Conservation (phyloP, 1,139 yeast species). For the Debaryomyces fabryi region DNA sequence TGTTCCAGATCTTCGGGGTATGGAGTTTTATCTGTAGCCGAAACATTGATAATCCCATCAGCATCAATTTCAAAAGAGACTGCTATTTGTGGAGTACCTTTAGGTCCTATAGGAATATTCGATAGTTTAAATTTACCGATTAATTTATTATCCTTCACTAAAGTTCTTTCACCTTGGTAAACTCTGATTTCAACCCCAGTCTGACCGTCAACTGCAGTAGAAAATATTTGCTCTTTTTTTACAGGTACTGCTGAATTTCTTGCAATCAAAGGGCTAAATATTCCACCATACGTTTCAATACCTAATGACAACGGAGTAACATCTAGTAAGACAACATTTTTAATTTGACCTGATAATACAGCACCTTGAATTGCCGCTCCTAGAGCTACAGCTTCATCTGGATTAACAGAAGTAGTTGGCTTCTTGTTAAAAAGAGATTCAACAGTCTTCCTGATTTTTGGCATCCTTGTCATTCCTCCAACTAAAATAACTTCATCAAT, state of each 20-base stretch:
- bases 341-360: constrained; percentile 67
- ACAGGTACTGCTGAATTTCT: constrained; percentile 79
- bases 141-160: constrained; percentile 70
- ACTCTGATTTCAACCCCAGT: constrained; percentile 79
- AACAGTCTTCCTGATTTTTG: constrained; percentile 63
- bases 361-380: constrained; percentile 90
- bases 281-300: constrained; percentile 81
- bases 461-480: constrained; percentile 90
- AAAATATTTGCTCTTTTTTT: constrained; percentile 68
- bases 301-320: constrained; percentile 81
- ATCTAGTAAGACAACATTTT: constrained; percentile 72
- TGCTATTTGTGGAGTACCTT: constrained; percentile 75
- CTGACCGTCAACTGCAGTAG: constrained; percentile 87
- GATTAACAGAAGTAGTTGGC: constrained; percentile 71
- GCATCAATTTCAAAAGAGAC: constrained; percentile 80
- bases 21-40: constrained; percentile 44
- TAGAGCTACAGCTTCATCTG: constrained; percentile 83
- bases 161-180: constrained; percentile 76
- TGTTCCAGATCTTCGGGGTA: constrained; percentile 24
- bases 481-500: constrained; percentile 74
- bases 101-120: constrained; percentile 72
- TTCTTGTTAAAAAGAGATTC: constrained; percentile 55
- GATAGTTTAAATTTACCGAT: constrained; percentile 72
- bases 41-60: constrained; percentile 77
- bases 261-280: constrained; percentile 74